Conservation (phyloP, 1,284 basidiomycete genomes). For the Paramarasmius palmivorus region DNA sequence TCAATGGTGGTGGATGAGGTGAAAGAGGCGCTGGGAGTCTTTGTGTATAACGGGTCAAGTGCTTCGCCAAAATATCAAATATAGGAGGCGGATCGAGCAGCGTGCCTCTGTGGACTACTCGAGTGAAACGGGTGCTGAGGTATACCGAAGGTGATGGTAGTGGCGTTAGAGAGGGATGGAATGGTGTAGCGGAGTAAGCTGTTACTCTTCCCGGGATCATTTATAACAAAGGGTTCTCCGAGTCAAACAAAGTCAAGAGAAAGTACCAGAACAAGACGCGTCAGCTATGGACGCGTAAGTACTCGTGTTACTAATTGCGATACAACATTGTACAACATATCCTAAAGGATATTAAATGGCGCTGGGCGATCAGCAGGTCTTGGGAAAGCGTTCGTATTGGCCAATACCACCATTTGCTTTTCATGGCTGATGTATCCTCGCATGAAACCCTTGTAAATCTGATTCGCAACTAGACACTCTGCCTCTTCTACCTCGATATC, state of each 20-base stretch:
- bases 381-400: conserved; percentile 84
- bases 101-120: too few species aligned
- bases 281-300: background rate
- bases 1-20: background rate
- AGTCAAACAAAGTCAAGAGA: background rate
- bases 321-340: too few species aligned
- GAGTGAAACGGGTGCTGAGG: too few species aligned
- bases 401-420: conserved; percentile 89
- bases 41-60: background rate
- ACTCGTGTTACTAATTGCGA: too few species aligned
- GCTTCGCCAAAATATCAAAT: too few species aligned
- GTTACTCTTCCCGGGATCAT: background rate
- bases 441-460: conserved; percentile 92
- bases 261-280: background rate
- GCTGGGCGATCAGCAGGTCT: conserved; percentile 56
- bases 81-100: background rate
- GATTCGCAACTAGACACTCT: conserved; percentile 92
- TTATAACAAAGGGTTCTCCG: background rate
- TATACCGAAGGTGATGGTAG: too few species aligned
- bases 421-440: conserved; percentile 96
- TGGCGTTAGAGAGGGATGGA: too few species aligned
- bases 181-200: background rate
- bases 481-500: conserved; percentile 76
- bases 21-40: background rate
- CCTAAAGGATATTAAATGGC: conserved; percentile 46